Percentiles rank a stretch among this genome's conserved stretches.
phyloP scores from a whole-genome alignment of 352 stramenopile genomes.

The Phytophthora boehmeriae region DNA sequence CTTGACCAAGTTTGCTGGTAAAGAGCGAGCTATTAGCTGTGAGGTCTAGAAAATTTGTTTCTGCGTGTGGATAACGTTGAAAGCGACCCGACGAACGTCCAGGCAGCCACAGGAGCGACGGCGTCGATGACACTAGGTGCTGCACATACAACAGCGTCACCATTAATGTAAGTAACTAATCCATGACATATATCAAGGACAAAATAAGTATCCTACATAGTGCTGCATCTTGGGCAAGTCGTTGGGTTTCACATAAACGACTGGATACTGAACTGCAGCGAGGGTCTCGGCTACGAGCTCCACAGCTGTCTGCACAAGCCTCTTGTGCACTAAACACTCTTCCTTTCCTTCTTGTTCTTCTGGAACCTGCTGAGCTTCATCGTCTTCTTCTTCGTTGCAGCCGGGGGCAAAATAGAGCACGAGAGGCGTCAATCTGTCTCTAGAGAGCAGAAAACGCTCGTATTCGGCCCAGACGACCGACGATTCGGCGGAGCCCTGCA shows the following conservation, averaged over 20 bases:
- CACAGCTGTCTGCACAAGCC: constrained; percentile 28
- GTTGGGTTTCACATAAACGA: constrained; percentile 34
- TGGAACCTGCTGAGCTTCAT: background rate
- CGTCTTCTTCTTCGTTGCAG: too few relatives aligned
- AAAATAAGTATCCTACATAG: too few relatives aligned
- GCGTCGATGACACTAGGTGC: constrained; percentile 52
- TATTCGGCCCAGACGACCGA: constrained; percentile 35
- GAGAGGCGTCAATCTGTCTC: constrained; percentile 19
- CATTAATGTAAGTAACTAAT: too few relatives aligned
- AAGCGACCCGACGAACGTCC: constrained; percentile 45
- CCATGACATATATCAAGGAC: too few relatives aligned
- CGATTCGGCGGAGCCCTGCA: constrained; percentile 13
- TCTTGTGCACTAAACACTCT: constrained; percentile 20
- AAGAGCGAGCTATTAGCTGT: constrained; percentile 26
- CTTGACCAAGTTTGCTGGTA: background rate
- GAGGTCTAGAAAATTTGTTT: constrained; percentile 69
- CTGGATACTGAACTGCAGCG: constrained; percentile 25
- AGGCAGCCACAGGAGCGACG: constrained; percentile 63
- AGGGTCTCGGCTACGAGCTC: constrained; percentile 18
- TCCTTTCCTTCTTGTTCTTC: constrained; percentile 16
- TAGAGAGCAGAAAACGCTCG: constrained; percentile 39
- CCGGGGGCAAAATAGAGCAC: constrained; percentile 30
- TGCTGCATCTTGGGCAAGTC: constrained; percentile 28
- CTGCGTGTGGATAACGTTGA: constrained; percentile 58
- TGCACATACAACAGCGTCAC: constrained; percentile 17